Evolutionary conservation across 495 filamentous ascomycete species (phyloP), one percentile per base, ranked within the genome.

Genomic region (Penicillium riverlandense): DNA sequence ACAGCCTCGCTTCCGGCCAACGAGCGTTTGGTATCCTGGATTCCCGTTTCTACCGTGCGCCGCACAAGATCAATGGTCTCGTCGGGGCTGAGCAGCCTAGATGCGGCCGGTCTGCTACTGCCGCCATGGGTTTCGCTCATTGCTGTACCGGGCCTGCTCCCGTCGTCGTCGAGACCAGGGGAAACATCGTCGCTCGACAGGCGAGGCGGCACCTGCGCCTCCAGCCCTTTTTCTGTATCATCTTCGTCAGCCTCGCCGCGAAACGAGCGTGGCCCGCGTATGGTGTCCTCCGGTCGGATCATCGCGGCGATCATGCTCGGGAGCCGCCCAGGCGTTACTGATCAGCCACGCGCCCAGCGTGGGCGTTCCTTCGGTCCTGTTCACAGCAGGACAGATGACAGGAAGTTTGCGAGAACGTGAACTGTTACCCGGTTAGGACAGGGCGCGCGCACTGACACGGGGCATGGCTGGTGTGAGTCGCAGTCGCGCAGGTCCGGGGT

Each of bases 1-100:
- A 86, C 77, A 41, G 75, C 80, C 43, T 82, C 83, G 31, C 75
- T 80, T 42, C 83, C 83, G 33, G 82, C 79, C 14, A 80, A 71
- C 44, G 84, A 80, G 22, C 76, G 79, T 55, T 84, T 80, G 34
- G 80, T 83, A 49, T 85, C 83, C 52, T 80, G 72, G 13, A 82
- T 73, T 5, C 83, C 84, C 57, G 68, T 74, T 38, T 82, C 76
- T 62, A 88, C 84, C 4, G 81, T 78, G 32, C 81, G 73, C 32
- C 75, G 72, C 36, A 81, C 82, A 16, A 86, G 67, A 27, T 74
- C 71, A 37, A 77, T 63, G 1, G 70, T 75, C 44, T 78, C 74
- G 29, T 74, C 70, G 0, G 48, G 60, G 1, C 60, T 55, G 16
- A 72, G 55, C 29, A 58, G 29, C 44, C 62, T 62, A 13, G 57